Evolutionary conservation across 768 basidiomycete species (phyloP), one percentile per base, ranked within the genome.

Genomic region (Auricularia sp.): DNA sequence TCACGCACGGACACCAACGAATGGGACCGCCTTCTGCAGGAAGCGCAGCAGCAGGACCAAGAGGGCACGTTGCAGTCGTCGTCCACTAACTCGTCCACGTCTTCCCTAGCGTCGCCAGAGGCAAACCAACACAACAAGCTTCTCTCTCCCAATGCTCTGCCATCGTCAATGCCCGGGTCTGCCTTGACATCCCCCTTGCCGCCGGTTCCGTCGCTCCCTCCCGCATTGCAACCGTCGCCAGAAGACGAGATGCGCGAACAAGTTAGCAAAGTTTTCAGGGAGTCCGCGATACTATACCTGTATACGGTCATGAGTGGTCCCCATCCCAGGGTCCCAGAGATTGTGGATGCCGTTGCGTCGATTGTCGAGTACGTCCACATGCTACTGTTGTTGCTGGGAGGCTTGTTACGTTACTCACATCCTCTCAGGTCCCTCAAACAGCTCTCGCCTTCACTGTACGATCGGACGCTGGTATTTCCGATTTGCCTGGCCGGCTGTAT

Each of bases 311-410:
- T 90, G 64, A 90, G 82, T 69, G 87, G 85, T 63, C 76, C 85
- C 6, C 80, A 83, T 70, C 89, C 89, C 71, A 86, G 89, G 70
- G 86, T 91, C 33, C 81, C 85, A 61, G 90, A 92, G 73, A 89
- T 93, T 68, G 76, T 73, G 64, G 75, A 78, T 47, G 83, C 82
- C 8, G 84, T 88, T 36, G 81, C 82, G 34, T 72, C 71, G 54
- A 80, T 90, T 61, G 76, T 59, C 11, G 56, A 59, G 29, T 51
- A 18, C 47, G 47, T 84, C 62, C 81, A 81, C 56, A 75, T 81
- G 24, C 71, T 90, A 64, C 6, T 18, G 16, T 6, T 21, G 5
- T 18, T 21, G 47, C 11, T 51, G 47, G 11, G 13, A 42, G 7
- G 14, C 47, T 51, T 18, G 6, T 51, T 18, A 51, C 47, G 29